Base-by-base conservation (phyloP, 2,329 filamentous ascomycete genomes). In the Exophiala oligosperma region DNA sequence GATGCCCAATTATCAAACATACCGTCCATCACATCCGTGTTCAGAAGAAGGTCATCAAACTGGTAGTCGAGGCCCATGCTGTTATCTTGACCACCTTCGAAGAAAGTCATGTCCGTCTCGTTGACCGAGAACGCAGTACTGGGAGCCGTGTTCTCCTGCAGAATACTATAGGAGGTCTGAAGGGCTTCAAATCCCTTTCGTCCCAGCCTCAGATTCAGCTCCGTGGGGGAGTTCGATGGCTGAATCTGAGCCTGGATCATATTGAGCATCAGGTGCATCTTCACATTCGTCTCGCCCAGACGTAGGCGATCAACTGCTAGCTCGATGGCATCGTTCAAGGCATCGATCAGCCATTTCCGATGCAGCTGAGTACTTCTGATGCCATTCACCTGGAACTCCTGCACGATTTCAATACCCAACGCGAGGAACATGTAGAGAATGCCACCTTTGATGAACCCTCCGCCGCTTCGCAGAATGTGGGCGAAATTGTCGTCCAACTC, bases 381-480 rank as follows among this genome's bases (percentile, higher is more conserved):
- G 14, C 50, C 29, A 32, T 59, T 48, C 9, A 1, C 73, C 50
- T 76, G 72, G 1, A 74, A 68, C 53, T 80, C 73, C 0, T 75
- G 72, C 41, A 80, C 67, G 3, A 82, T 71, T 61, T 84, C 81
- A 4, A 79, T 67, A 26, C 72, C 74, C 6, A 83, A 69, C 0
- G 75, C 74, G 49, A 79, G 72, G 1, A 76, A 67, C 1, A 74
- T 74, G 54, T 69, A 70, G 23, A 71, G 69, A 9, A 69, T 68
- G 28, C 73, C 69, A 14, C 73, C 67, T 12, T 70, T 70, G 53
- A 74, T 73, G 66, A 73, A 71, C 2, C 71, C 71, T 7, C 67
- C 69, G 2, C 69, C 68, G 2, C 73, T 52, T 5, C 69, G 65
- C 2, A 70, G 68, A 17, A 74, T 66, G 28, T 68, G 68, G 11